Evolutionary conservation across 2,329 filamentous ascomycete genomes (phyloP).

Genomic region (Neoascochyta sp.): DNA sequence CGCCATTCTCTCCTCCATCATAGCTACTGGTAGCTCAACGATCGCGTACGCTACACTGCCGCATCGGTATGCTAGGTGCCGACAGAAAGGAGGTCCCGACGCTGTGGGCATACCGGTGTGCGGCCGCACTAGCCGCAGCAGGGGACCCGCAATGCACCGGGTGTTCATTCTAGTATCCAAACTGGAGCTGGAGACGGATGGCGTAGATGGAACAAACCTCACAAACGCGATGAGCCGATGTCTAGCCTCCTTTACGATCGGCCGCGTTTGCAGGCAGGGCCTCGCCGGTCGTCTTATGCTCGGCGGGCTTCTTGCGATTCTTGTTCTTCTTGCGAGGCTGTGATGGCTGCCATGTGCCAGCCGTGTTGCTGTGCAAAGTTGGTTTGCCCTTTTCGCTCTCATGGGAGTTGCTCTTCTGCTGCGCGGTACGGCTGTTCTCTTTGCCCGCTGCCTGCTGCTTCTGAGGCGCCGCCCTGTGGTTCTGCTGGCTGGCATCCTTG

Average conservation of each 20-base stretch:
- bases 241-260: slow-evolving; percentile 47
- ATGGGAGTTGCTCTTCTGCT: slow-evolving; percentile 27
- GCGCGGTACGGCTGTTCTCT: slow-evolving; percentile 25
- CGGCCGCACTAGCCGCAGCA: too few relatives aligned
- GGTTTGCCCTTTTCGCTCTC: slow-evolving; percentile 21
- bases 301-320: slow-evolving; percentile 24
- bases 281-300: slow-evolving; percentile 38
- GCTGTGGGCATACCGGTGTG: not conserved
- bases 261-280: slow-evolving; percentile 43
- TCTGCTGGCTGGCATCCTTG: slow-evolving; percentile 27
- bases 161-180: not conserved
- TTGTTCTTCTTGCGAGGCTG: slow-evolving; percentile 24
- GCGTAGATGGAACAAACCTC: not conserved
- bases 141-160: too few relatives aligned
- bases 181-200: not conserved
- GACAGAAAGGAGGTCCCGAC: not conserved
- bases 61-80: not conserved
- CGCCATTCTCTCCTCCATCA: too few relatives aligned
- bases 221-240: not conserved
- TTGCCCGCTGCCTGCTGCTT: slow-evolving; percentile 13
- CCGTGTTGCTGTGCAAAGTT: slow-evolving; percentile 8
- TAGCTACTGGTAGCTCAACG: too few relatives aligned
- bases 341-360: slow-evolving; percentile 20
- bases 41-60: too few relatives aligned
- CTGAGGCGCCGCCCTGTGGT: slow-evolving; percentile 27